These are phyloP conservation scores for Chrysanthemum makinoi DNA, from an alignment of 129 eudicot genomes.

Conservation along the genomic window DNA sequence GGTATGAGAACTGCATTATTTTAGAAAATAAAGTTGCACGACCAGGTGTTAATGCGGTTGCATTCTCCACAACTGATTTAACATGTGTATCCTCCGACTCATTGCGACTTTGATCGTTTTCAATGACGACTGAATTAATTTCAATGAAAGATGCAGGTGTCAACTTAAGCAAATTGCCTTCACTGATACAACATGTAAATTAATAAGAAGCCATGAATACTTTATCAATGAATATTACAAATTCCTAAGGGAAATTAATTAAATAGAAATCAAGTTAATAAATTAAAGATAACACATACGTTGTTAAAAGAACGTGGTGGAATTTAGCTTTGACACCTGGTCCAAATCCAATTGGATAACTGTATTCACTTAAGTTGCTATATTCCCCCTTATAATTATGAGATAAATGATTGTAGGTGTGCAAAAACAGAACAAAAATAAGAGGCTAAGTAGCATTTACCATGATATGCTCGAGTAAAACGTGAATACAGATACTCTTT, in stretches of 20 bases:
- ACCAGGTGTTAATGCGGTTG: slow-evolving; percentile 19
- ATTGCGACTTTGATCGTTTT: slow-evolving; percentile 20
- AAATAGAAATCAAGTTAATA: too few species aligned
- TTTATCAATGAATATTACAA: too few species aligned
- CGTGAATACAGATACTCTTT: slow-evolving; percentile 54
- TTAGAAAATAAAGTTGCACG: slow-evolving; percentile 53
- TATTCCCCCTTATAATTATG: slow-evolving; percentile 8
- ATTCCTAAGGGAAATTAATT: too few species aligned
- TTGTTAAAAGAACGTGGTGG: slow-evolving; percentile 55
- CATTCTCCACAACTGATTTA: slow-evolving; percentile 23
- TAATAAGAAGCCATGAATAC: too few species aligned
- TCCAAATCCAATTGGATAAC: slow-evolving; percentile 70
- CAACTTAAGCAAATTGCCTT: slow-evolving; percentile 48
- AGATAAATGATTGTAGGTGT: not conserved
- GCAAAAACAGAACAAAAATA: not conserved
- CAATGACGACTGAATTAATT: slow-evolving; percentile 38
- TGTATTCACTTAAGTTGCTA: slow-evolving; percentile 41
- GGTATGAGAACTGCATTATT: slow-evolving; percentile 19
- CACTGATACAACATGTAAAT: slow-evolving; percentile 34
- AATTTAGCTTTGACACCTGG: slow-evolving; percentile 63
- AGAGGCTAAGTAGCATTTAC: slow-evolving; percentile 36
- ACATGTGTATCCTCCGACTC: slow-evolving; percentile 20
- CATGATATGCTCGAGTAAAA: slow-evolving; percentile 38
- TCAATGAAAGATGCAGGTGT: slow-evolving; percentile 71
- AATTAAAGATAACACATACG: slow-evolving; percentile 27